Conservation (phyloP, 2,329 filamentous ascomycete genomes). For the Aspergillus sp. region DNA sequence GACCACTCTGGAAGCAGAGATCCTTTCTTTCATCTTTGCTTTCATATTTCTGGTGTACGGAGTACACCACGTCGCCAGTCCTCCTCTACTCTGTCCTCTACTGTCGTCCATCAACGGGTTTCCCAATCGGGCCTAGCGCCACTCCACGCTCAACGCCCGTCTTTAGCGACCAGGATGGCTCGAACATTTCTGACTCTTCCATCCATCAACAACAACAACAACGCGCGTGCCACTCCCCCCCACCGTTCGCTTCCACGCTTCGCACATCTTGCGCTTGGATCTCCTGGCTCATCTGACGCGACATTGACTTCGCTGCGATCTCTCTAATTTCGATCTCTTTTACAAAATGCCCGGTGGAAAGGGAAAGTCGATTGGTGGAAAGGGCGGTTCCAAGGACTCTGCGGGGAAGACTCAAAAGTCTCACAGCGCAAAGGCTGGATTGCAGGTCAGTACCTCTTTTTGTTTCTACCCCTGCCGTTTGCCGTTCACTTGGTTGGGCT, state of each 20-base stretch:
- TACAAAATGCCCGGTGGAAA: constrained; percentile 72
- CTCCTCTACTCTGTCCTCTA: constrained; percentile 4
- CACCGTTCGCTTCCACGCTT: constrained; percentile 22
- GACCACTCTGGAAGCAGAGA: too few relatives aligned
- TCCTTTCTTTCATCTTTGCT: too few relatives aligned
- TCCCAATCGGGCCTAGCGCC: constrained; percentile 32
- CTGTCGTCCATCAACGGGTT: constrained; percentile 1
- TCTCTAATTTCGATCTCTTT: constrained; percentile 14
- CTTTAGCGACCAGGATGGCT: constrained; percentile 31
- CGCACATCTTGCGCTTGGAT: constrained; percentile 16
- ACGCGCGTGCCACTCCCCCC: constrained; percentile 25
- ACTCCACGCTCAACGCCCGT: constrained; percentile 17
- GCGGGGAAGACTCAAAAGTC: constrained; percentile 86
- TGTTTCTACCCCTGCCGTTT: constrained; percentile 6
- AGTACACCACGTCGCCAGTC: background rate
- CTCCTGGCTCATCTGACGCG: constrained; percentile 17
- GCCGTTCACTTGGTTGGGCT: background rate
- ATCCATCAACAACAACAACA: constrained; percentile 30
- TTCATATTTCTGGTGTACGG: too few relatives aligned
- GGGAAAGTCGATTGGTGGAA: constrained; percentile 85
- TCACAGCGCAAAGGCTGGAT: constrained; percentile 86
- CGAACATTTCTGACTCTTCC: constrained; percentile 34
- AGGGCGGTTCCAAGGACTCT: constrained; percentile 75
- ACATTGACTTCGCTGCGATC: constrained; percentile 18
- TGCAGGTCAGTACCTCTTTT: constrained; percentile 64